Evolutionary conservation across 1,139 yeast genomes (phyloP).

Genomic region (Debaryomyces sp.): DNA sequence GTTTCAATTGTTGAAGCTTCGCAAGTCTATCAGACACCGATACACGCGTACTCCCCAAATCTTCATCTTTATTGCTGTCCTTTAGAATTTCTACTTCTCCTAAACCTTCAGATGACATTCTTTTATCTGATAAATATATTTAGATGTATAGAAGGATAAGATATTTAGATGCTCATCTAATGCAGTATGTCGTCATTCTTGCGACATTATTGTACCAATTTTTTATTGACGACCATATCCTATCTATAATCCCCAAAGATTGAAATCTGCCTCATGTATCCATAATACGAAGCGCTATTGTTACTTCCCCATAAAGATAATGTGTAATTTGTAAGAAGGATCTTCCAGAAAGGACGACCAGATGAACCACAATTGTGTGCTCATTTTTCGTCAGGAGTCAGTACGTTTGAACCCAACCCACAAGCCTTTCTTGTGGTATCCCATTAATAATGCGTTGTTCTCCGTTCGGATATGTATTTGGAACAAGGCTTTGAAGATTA

Average conservation of each 20-base stretch:
- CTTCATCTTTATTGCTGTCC: background rate
- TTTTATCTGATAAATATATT: background rate
- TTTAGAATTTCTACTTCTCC: background rate
- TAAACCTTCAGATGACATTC: background rate
- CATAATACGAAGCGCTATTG: background rate
- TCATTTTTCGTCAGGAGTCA: background rate
- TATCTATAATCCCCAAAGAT: background rate
- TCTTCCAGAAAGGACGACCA: background rate
- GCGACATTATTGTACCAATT: conserved; percentile 2
- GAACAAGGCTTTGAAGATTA: background rate
- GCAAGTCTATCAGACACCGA: conserved; percentile 4
- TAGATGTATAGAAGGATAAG: background rate
- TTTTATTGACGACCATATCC: background rate
- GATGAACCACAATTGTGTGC: background rate
- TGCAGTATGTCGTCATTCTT: background rate
- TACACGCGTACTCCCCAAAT: background rate
- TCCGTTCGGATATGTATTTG: background rate
- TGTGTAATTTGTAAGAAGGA: background rate
- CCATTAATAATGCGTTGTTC: background rate
- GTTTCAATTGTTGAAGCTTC: conserved; percentile 1
- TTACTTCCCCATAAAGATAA: background rate
- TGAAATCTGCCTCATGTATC: background rate
- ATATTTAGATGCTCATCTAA: conserved; percentile 1
- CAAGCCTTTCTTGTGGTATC: background rate
- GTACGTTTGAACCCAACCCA: background rate